Percentiles rank a stretch among this genome's conserved stretches.
Conservation (phyloP, 495 filamentous ascomycete genomes). For the Mytilinidion resinicola region DNA sequence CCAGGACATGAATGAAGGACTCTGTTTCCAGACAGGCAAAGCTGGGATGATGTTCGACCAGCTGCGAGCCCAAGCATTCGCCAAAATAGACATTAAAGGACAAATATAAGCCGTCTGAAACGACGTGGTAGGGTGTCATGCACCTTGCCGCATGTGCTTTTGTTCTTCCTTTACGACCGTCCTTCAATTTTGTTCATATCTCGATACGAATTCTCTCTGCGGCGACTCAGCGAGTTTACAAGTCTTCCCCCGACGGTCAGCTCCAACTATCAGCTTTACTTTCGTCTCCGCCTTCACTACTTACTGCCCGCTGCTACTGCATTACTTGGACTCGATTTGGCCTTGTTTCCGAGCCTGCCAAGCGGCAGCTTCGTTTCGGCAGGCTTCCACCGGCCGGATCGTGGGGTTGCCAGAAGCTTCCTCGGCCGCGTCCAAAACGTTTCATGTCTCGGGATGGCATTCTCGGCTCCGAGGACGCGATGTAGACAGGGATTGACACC, state of each 20-base stretch:
- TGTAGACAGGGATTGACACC: neutral
- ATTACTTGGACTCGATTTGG: conserved; percentile 14
- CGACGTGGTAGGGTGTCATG: neutral
- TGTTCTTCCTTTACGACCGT: neutral
- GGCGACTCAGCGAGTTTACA: too few relatives aligned
- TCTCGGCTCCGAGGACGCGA: neutral
- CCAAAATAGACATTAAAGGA: conserved; percentile 90
- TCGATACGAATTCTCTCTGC: too few relatives aligned
- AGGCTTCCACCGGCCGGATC: conserved; percentile 18
- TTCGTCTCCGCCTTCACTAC: neutral
- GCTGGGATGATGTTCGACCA: conserved; percentile 53
- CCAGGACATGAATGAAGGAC: conserved; percentile 64
- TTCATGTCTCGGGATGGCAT: conserved; percentile 15
- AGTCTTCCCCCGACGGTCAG: too few relatives aligned
- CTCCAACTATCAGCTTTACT: neutral
- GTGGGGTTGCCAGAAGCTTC: conserved; percentile 16
- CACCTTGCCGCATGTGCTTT: neutral
- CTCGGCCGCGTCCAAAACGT: conserved; percentile 13
- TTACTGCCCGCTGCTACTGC: neutral
- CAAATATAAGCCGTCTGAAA: conserved; percentile 41
- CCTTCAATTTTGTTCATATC: too few relatives aligned
- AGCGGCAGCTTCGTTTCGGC: conserved; percentile 14
- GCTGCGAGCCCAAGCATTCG: conserved; percentile 64
- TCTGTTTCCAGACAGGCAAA: conserved; percentile 62
- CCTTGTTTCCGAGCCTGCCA: conserved; percentile 15